These are phyloP conservation scores for Aspergillus nanangensis DNA, from an alignment of 495 filamentous ascomycete species.

Conservation along the genomic window DNA sequence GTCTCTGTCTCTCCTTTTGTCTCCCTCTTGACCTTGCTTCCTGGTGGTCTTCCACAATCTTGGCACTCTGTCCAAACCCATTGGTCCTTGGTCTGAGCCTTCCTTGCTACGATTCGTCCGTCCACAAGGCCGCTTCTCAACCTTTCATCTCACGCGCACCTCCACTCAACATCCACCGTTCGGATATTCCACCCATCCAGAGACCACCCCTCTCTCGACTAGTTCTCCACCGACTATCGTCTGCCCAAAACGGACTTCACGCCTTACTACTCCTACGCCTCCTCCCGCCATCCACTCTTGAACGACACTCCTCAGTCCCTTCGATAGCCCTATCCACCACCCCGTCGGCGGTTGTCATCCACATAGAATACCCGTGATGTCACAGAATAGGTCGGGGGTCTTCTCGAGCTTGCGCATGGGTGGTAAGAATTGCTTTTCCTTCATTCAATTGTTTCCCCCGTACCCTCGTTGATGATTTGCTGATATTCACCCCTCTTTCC, in stretches of 20 bases:
- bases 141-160: slow-evolving; percentile 27
- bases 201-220: slow-evolving; percentile 18
- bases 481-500: slow-evolving; percentile 2
- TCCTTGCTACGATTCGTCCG: slow-evolving; percentile 22
- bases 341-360: slow-evolving; percentile 12
- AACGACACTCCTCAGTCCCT: slow-evolving; percentile 43
- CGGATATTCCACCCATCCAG: slow-evolving; percentile 23
- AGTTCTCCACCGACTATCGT: slow-evolving; percentile 23
- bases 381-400: slow-evolving; percentile 68
- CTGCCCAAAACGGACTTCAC: slow-evolving; percentile 53
- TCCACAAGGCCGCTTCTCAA: slow-evolving; percentile 19
- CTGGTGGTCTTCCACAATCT: slow-evolving; percentile 18
- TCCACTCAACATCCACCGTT: slow-evolving; percentile 28
- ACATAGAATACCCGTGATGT: slow-evolving; percentile 48
- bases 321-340: slow-evolving; percentile 26
- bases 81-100: slow-evolving; percentile 24
- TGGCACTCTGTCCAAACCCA: slow-evolving; percentile 21
- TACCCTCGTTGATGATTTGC: neutral
- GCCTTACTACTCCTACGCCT: slow-evolving; percentile 21
- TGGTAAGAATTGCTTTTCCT: slow-evolving; percentile 49
- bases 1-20: slow-evolving; percentile 5
- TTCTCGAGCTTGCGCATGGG: slow-evolving; percentile 79
- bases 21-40: slow-evolving; percentile 4
- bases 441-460: slow-evolving; percentile 2
- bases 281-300: slow-evolving; percentile 39